Evolutionary conservation across 75 land plant genomes (phyloP), one percentile per base, ranked within the genome.

Genomic region (Picea glauca): DNA sequence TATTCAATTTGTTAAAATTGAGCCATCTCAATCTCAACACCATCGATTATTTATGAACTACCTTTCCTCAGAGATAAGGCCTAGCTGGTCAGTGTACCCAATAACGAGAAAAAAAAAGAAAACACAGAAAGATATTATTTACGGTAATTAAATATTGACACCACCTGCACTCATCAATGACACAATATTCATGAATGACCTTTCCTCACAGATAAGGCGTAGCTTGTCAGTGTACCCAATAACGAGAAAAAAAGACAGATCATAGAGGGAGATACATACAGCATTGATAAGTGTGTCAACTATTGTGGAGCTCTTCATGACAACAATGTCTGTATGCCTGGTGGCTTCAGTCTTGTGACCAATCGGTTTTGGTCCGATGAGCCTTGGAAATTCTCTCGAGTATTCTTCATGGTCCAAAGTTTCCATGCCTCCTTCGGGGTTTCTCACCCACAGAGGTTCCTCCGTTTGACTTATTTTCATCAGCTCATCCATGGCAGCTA

Each of bases 321-420:
- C 88, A 31, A 92, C 90, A 9, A 94, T 76, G 2, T 86, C 89
- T 5, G 86, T 82, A 64, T 90, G 94, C 76, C 96, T 87, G 9
- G 94, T 90, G 33, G 92, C 96, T 79, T 94, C 96, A 57, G 88
- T 82, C 20, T 78, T 78, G 61, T 76, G 76, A 31, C 87, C 82
- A 3, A 77, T 76, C 57, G 76, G 80, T 23, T 80, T 80, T 15
- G 60, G 74, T 38, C 76, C 82, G 7, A 81, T 58, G 54, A 60
- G 73, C 38, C 84, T 81, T 13, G 79, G 76, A 77, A 91, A 89
- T 66, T 84, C 83, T 20, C 81, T 79, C 4, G 87, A 43, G 33
- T 94, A 94, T 82, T 90, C 96, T 59, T 92, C 92, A 76, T 92
- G 88, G 67, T 92, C 88, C 57, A 94, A 84, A 66, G 86, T 88